Conservation (phyloP, 495 filamentous ascomycete species). For the Clohesyomyces aquaticus region DNA sequence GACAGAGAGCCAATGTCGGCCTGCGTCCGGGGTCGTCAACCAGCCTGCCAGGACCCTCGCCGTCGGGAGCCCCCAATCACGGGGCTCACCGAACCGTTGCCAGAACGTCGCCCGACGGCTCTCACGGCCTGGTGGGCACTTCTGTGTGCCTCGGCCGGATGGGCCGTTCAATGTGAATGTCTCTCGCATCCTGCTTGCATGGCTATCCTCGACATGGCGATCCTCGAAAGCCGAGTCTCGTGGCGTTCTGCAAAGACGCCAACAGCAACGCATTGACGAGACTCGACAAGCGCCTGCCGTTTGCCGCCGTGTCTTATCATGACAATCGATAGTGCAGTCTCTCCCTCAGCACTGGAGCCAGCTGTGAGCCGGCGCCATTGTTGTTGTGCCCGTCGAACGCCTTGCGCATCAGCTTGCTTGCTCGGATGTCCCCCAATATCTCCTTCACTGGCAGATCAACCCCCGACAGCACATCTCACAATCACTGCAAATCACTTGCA, state of each 20-base stretch:
- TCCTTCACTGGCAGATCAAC: background rate
- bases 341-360: background rate
- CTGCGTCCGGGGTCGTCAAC: slow-evolving; percentile 2
- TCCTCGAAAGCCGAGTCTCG: background rate
- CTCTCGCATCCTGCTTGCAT: background rate
- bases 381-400: no score
- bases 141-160: background rate
- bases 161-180: background rate
- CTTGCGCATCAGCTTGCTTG: no score
- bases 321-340: background rate
- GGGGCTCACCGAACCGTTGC: background rate
- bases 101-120: slow-evolving; percentile 1
- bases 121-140: background rate
- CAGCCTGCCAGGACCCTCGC: background rate
- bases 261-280: background rate
- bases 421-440: background rate
- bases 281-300: background rate
- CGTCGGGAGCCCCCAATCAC: slow-evolving; percentile 5
- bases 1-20: slow-evolving; percentile 12
- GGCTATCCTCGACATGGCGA: background rate
- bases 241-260: no score
- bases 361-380: no score
- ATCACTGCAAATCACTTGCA: background rate
- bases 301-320: background rate
- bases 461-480: slow-evolving; percentile 19